phyloP scores from a whole-genome alignment of 441 rosid genomes.

The Mallotus japonicus region DNA sequence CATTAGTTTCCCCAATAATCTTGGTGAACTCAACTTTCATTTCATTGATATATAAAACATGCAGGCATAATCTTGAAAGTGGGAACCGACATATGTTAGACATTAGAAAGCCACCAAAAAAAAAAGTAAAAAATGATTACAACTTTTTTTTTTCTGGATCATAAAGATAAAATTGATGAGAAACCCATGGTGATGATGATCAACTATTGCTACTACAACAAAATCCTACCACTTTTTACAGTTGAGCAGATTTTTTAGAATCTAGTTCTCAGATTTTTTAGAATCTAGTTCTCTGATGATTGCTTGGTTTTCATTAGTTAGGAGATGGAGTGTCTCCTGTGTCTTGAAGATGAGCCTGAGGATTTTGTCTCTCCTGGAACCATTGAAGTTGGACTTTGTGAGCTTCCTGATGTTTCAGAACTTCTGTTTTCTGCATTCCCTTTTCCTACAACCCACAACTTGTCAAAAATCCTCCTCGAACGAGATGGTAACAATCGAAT shows the following conservation, averaged over 20 bases:
- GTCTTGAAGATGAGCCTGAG: constrained; percentile 60
- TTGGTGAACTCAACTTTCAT: neutral
- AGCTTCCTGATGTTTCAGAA: constrained; percentile 93
- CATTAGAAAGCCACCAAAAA: constrained; percentile 1
- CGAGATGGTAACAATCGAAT: constrained; percentile 74
- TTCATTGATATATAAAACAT: neutral
- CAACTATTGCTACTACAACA: constrained; percentile 16
- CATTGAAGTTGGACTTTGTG: constrained; percentile 76
- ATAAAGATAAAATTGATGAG: neutral
- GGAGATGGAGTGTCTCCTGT: constrained; percentile 81
- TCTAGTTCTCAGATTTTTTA: constrained; percentile 13
- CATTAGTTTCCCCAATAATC: neutral
- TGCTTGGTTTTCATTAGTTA: constrained; percentile 22
- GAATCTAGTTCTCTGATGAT: constrained; percentile 12
- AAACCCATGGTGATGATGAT: neutral
- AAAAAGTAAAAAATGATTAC: constrained; percentile 14
- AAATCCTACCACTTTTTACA: constrained; percentile 47
- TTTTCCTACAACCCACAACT: constrained; percentile 69
- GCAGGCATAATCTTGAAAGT: constrained; percentile 1
- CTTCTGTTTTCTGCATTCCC: constrained; percentile 61
- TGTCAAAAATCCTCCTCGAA: constrained; percentile 87
- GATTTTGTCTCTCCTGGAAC: constrained; percentile 69
- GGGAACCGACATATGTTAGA: constrained; percentile 7
- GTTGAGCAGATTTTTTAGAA: constrained; percentile 19
- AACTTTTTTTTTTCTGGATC: neutral